Conservation (phyloP, 495 filamentous ascomycete genomes). For the Penicillium paradoxum region DNA sequence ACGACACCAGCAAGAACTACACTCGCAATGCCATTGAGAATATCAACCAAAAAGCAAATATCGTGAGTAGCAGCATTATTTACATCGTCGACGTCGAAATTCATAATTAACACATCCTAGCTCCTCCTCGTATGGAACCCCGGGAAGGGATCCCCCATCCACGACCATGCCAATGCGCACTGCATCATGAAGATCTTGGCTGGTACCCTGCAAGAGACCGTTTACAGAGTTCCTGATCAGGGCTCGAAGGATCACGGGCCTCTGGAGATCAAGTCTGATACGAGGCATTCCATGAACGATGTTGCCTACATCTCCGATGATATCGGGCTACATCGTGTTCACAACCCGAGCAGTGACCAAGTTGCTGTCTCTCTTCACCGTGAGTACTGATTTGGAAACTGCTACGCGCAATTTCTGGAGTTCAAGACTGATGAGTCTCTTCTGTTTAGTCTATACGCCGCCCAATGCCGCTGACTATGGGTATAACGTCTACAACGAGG, state of each 20-base stretch:
- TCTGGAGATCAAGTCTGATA: conserved; percentile 24
- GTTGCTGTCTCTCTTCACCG: conserved; percentile 79
- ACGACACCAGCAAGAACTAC: conserved; percentile 36
- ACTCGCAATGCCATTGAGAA: conserved; percentile 37
- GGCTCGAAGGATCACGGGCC: conserved; percentile 14
- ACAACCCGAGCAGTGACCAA: conserved; percentile 61
- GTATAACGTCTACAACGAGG: conserved; percentile 65
- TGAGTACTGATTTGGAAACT: conserved; percentile 34
- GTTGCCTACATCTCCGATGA: conserved; percentile 77
- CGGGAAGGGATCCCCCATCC: conserved; percentile 71
- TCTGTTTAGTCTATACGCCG: conserved; percentile 22
- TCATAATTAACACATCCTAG: conserved; percentile 27
- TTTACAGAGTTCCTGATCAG: conserved; percentile 61
- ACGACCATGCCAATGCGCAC: conserved; percentile 81
- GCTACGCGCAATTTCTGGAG: neutral
- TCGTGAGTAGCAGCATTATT: conserved; percentile 10
- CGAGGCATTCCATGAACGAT: conserved; percentile 43
- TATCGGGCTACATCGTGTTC: conserved; percentile 76
- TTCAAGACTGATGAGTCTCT: neutral
- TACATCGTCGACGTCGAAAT: neutral
- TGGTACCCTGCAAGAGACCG: conserved; percentile 65
- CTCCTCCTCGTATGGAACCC: conserved; percentile 87
- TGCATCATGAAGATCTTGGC: conserved; percentile 56
- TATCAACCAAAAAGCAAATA: conserved; percentile 36
- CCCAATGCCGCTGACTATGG: conserved; percentile 71